These are phyloP conservation scores for Westerdykella aurantiaca DNA, from an alignment of 2,329 filamentous ascomycete genomes.

Conservation along the genomic window DNA sequence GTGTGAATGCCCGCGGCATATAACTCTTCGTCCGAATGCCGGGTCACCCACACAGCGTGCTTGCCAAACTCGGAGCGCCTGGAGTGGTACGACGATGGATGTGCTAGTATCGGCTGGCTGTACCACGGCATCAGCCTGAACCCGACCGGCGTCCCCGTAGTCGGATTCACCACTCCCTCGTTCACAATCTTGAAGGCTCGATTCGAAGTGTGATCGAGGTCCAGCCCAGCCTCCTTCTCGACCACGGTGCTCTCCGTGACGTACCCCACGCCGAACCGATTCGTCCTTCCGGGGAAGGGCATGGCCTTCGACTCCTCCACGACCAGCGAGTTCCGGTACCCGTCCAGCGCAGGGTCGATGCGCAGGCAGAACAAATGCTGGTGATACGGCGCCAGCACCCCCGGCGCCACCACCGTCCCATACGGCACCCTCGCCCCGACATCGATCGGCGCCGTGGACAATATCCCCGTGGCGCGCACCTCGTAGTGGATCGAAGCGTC, in stretches of 20 bases:
- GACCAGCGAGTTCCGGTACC: conserved; percentile 22
- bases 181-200: conserved; percentile 49
- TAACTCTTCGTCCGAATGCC: conserved; percentile 20
- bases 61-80: conserved; percentile 19
- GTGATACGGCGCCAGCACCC: conserved; percentile 41
- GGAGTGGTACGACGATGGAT: conserved; percentile 16
- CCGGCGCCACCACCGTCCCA: conserved; percentile 39
- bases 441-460: conserved; percentile 38
- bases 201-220: conserved; percentile 16
- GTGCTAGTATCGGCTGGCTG: conserved; percentile 22
- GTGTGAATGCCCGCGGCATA: conserved; percentile 20
- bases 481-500: conserved; percentile 40
- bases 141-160: conserved; percentile 47
- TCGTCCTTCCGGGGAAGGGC: conserved; percentile 3
- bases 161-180: conserved; percentile 40
- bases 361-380: conserved; percentile 43
- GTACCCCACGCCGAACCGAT: conserved; percentile 20
- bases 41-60: conserved; percentile 25
- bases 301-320: conserved; percentile 10
- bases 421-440: conserved; percentile 31
- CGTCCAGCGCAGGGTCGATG: conserved; percentile 42
- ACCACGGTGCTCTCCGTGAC: conserved; percentile 8
- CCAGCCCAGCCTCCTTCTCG: conserved; percentile 11
- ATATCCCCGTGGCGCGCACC: conserved; percentile 41
- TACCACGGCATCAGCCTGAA: conserved; percentile 45